Conservation (phyloP, 805 yeast species). For the Candida sakaeoensis region DNA sequence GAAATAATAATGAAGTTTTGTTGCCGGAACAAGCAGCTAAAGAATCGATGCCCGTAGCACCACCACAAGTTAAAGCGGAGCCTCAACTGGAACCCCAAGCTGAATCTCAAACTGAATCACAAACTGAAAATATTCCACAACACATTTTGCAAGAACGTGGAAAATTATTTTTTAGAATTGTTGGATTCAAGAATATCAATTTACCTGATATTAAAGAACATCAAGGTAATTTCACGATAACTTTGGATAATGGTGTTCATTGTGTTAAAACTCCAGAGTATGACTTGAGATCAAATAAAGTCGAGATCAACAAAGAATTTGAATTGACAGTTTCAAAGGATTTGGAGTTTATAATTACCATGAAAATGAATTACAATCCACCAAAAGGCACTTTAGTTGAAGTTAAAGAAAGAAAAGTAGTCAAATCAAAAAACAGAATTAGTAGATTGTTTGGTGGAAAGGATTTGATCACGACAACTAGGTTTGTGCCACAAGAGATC, state of each 20-base stretch:
- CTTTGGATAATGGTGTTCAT: slow-evolving; percentile 80
- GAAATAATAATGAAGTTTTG: slow-evolving; percentile 14
- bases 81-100: not conserved
- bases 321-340: slow-evolving; percentile 64
- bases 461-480: slow-evolving; percentile 46
- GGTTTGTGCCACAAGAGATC: slow-evolving; percentile 48
- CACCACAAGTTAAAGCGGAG: too few relatives aligned
- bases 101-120: not conserved
- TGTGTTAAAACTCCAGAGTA: slow-evolving; percentile 64
- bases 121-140: slow-evolving; percentile 2
- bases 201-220: slow-evolving; percentile 45
- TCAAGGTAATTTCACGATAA: slow-evolving; percentile 45
- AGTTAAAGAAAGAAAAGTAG: slow-evolving; percentile 53
- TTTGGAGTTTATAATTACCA: slow-evolving; percentile 64
- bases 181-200: slow-evolving; percentile 42
- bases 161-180: slow-evolving; percentile 49
- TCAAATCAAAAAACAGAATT: slow-evolving; percentile 41
- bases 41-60: too few relatives aligned
- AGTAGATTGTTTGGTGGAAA: slow-evolving; percentile 48
- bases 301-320: slow-evolving; percentile 65
- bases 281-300: slow-evolving; percentile 25
- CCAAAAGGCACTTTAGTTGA: slow-evolving; percentile 52
- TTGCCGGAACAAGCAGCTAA: slow-evolving; percentile 17
- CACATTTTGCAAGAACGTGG: slow-evolving; percentile 34
- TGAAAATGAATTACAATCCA: slow-evolving; percentile 60